These are phyloP conservation scores for Pistacia vera DNA, from an alignment of 345 rosid genomes.

Conservation along the genomic window DNA sequence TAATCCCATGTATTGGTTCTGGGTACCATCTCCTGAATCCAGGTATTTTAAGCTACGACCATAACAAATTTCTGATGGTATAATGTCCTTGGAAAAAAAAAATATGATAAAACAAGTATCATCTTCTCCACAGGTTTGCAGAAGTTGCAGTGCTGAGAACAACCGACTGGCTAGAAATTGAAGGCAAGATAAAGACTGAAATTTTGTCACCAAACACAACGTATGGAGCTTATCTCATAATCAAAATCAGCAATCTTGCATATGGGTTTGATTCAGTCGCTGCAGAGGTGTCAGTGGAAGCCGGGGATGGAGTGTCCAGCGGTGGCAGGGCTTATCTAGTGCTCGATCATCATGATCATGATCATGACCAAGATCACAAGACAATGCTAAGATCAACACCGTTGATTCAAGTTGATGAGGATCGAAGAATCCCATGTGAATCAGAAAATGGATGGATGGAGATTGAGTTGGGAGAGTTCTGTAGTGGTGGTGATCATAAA, in stretches of 20 bases:
- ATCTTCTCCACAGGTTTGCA: conserved; percentile 29
- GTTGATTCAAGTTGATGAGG: conserved; percentile 12
- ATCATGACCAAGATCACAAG: conserved; percentile 3
- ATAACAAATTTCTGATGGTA: too few species aligned
- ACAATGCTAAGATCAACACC: conserved; percentile 15
- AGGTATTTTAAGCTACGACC: conserved; percentile 26
- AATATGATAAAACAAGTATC: background rate
- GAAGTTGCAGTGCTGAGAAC: conserved; percentile 46
- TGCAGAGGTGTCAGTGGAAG: conserved; percentile 25
- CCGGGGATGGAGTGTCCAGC: conserved; percentile 8
- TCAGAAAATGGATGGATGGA: conserved; percentile 80
- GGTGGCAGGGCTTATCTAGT: conserved; percentile 23
- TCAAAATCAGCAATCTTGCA: conserved; percentile 26
- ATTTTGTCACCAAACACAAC: conserved; percentile 36
- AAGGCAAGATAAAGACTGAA: conserved; percentile 33
- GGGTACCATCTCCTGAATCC: conserved; percentile 54
- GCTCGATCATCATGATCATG: background rate
- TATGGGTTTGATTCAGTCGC: conserved; percentile 44
- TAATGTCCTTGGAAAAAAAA: too few species aligned
- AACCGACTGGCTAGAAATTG: conserved; percentile 39
- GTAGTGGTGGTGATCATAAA: conserved; percentile 27
- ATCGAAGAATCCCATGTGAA: conserved; percentile 22
- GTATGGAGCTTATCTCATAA: conserved; percentile 42
- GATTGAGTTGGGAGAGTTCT: conserved; percentile 71
- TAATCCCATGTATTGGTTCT: conserved; percentile 55